Percentiles rank a stretch among this genome's conserved stretches.
Evolutionary conservation across 2,329 filamentous ascomycete genomes (phyloP).

Genomic region (Mycosphaerella sp.): DNA sequence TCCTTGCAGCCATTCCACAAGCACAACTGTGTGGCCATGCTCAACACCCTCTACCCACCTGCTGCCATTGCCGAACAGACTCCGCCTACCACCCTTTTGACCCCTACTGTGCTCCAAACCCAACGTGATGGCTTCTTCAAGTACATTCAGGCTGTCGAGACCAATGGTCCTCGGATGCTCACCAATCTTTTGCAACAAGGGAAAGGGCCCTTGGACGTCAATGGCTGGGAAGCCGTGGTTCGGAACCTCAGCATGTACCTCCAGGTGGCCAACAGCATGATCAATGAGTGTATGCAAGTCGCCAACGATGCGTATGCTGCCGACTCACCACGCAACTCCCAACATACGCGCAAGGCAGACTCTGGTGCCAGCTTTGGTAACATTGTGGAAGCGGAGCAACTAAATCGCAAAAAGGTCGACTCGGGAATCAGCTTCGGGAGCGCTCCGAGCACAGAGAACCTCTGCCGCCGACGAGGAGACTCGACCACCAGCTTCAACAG

Average conservation of each 20-base stretch:
- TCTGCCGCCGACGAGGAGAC: conserved; percentile 5
- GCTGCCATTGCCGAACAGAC: conserved; percentile 34
- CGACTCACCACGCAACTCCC: conserved; percentile 15
- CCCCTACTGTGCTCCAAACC: conserved; percentile 45
- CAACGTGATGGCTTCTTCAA: conserved; percentile 59
- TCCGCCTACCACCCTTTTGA: conserved; percentile 49
- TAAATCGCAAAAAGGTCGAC: conserved; percentile 8
- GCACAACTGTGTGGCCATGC: conserved; percentile 59
- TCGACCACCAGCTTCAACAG: conserved; percentile 57
- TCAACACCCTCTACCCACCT: conserved; percentile 61
- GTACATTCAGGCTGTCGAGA: conserved; percentile 54
- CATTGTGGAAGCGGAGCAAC: conserved; percentile 15
- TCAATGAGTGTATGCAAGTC: conserved; percentile 53
- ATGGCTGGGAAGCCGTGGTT: conserved; percentile 49
- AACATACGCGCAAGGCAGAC: conserved; percentile 53
- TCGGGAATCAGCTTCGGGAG: conserved; percentile 8
- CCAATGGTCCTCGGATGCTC: conserved; percentile 49
- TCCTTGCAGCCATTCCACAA: conserved; percentile 57
- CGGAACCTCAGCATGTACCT: conserved; percentile 53
- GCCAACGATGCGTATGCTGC: conserved; percentile 24
- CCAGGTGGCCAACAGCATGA: conserved; percentile 52
- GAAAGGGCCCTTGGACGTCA: conserved; percentile 46
- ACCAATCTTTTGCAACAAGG: conserved; percentile 49
- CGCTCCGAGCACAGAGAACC: conserved; percentile 3
- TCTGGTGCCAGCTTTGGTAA: conserved; percentile 58